These are phyloP conservation scores for Peronospora farinosa DNA, from an alignment of 352 stramenopile species.

Conservation along the genomic window DNA sequence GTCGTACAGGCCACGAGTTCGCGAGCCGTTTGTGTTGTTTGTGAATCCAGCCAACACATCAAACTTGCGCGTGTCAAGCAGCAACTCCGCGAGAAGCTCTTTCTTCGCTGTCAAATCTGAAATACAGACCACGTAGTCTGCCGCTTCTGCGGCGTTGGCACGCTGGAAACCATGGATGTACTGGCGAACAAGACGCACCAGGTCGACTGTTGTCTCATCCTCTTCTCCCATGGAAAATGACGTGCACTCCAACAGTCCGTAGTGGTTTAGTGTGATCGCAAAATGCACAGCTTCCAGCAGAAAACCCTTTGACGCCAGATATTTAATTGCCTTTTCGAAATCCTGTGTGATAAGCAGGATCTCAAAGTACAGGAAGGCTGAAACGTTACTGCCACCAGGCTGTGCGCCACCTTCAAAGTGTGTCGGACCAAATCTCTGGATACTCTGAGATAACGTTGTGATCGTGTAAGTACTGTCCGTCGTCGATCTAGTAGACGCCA, in stretches of 20 bases:
- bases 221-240: conserved; percentile 53
- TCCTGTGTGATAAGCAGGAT: conserved; percentile 74
- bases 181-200: conserved; percentile 75
- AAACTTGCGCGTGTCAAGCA: conserved; percentile 80
- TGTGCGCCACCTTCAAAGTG: conserved; percentile 57
- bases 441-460: conserved; percentile 52
- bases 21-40: conserved; percentile 76
- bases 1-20: conserved; percentile 69
- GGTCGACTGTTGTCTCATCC: conserved; percentile 53
- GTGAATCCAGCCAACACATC: conserved; percentile 72
- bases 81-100: conserved; percentile 59
- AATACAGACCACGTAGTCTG: conserved; percentile 76
- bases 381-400: conserved; percentile 35
- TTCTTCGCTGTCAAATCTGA: conserved; percentile 56
- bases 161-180: conserved; percentile 82
- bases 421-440: conserved; percentile 65
- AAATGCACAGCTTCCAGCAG: conserved; percentile 78
- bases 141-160: conserved; percentile 64
- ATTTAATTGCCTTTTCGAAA: conserved; percentile 78
- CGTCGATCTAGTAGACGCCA: conserved; percentile 26
- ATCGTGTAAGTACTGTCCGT: conserved; percentile 64
- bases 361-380: conserved; percentile 74
- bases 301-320: conserved; percentile 69
- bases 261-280: conserved; percentile 72
- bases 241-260: conserved; percentile 56